A percentile compares a stretch with the other conserved stretches of the same genome.
These are phyloP conservation scores for Misopates orontium DNA, from an alignment of 257 asterid species.

Conservation along the genomic window DNA sequence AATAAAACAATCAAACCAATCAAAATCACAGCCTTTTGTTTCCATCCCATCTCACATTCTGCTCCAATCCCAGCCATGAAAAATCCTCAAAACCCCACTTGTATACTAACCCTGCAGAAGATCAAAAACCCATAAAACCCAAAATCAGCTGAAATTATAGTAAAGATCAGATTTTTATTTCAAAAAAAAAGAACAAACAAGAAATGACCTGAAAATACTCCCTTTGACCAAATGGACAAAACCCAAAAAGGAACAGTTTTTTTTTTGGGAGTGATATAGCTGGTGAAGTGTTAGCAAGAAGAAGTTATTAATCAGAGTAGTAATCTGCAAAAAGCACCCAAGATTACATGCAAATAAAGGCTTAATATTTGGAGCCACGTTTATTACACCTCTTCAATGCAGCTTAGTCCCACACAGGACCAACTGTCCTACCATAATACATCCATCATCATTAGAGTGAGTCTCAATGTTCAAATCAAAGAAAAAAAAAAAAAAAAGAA, in stretches of 20 bases:
- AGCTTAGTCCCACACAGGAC: too few species aligned
- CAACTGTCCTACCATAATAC: not conserved
- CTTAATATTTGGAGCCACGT: not conserved
- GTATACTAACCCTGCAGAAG: conserved; percentile 27
- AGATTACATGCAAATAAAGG: conserved; percentile 17
- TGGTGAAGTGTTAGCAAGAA: too few species aligned
- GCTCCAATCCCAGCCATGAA: conserved; percentile 47
- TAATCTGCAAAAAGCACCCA: not conserved
- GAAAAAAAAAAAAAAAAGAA: conserved; percentile 5
- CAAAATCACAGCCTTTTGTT: conserved; percentile 28
- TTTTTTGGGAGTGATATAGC: too few species aligned
- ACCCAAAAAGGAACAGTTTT: not conserved
- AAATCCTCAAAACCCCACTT: conserved; percentile 21
- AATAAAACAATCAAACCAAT: conserved; percentile 36
- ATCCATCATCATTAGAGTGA: not conserved
- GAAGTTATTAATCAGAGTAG: not conserved
- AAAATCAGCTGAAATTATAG: conserved; percentile 20
- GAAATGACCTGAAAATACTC: not conserved
- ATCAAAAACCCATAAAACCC: conserved; percentile 20
- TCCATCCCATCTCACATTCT: conserved; percentile 30
- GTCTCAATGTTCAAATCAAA: too few species aligned
- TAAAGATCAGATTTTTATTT: conserved; percentile 27
- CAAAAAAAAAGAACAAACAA: too few species aligned
- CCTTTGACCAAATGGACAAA: conserved; percentile 24
- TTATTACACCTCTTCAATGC: not conserved